These are phyloP conservation scores for Collybia mongolica DNA, from an alignment of 768 basidiomycete species.

Conservation along the genomic window DNA sequence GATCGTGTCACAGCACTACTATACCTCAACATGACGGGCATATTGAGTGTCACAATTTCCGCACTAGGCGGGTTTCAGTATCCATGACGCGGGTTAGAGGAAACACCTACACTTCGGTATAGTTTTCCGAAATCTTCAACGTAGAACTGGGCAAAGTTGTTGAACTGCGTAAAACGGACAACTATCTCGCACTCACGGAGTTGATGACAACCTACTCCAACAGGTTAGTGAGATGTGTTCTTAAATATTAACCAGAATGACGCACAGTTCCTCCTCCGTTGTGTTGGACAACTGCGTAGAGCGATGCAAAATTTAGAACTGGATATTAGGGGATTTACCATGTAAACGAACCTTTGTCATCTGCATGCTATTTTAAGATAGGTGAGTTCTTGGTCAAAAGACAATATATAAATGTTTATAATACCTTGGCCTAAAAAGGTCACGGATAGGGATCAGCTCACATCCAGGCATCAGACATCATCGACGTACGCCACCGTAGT, in stretches of 20 bases:
- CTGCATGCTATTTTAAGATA: slow-evolving; percentile 21
- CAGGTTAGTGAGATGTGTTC: not conserved
- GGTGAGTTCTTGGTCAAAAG: not conserved
- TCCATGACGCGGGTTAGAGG: not conserved
- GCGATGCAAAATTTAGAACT: not conserved
- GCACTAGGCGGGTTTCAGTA: slow-evolving; percentile 17
- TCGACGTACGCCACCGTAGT: slow-evolving; percentile 34
- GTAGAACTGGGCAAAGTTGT: slow-evolving; percentile 27
- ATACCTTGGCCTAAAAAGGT: slow-evolving; percentile 24
- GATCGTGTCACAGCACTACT: not conserved
- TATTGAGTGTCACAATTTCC: slow-evolving; percentile 31
- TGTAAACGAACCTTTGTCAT: slow-evolving; percentile 23
- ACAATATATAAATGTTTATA: not conserved
- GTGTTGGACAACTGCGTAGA: slow-evolving; percentile 29
- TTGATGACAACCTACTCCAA: slow-evolving; percentile 30
- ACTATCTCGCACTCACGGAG: slow-evolving; percentile 21
- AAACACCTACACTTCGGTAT: slow-evolving; percentile 28
- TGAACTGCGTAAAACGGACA: not conserved
- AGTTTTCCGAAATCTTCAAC: slow-evolving; percentile 39
- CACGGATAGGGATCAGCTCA: not conserved
- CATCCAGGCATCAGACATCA: not conserved
- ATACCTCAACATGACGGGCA: slow-evolving; percentile 21
- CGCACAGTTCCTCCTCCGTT: slow-evolving; percentile 31
- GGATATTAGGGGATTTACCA: not conserved
- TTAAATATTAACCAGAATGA: not conserved